Conservation (phyloP, 164 flowering plant species). For the Tetracentron sinense region DNA sequence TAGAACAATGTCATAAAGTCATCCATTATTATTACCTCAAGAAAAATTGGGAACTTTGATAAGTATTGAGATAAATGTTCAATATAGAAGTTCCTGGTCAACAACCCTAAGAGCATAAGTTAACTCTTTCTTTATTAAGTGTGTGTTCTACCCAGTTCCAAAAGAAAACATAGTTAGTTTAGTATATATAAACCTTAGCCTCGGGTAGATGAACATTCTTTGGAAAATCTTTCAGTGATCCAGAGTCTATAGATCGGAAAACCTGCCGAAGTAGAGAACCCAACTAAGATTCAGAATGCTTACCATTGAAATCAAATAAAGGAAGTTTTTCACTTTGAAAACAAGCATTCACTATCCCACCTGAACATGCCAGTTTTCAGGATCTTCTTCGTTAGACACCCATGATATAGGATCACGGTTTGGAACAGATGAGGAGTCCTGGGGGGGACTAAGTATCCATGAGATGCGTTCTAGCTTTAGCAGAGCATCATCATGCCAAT, state of each 20-base stretch:
- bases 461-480: slow-evolving; percentile 75
- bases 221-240: slow-evolving; percentile 73
- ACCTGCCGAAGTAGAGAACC: slow-evolving; percentile 40
- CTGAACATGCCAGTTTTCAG: slow-evolving; percentile 87
- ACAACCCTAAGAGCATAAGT: not conserved
- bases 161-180: not conserved
- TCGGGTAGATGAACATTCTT: slow-evolving; percentile 27
- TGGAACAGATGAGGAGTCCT: slow-evolving; percentile 16
- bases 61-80: not conserved
- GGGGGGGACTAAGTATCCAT: slow-evolving; percentile 90
- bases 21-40: not conserved
- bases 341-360: slow-evolving; percentile 24
- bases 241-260: slow-evolving; percentile 86
- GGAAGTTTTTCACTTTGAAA: not conserved
- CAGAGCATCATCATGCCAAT: slow-evolving; percentile 70
- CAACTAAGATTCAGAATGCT: slow-evolving; percentile 2
- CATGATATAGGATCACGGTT: slow-evolving; percentile 33
- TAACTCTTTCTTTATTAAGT: not conserved
- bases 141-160: not conserved
- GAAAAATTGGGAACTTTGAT: not conserved
- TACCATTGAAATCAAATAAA: slow-evolving; percentile 7
- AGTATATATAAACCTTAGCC: slow-evolving; percentile 37
- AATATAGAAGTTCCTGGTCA: not conserved
- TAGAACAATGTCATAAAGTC: slow-evolving; percentile 9
- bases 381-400: slow-evolving; percentile 56